These are phyloP conservation scores for Leccinum fallax DNA, from an alignment of 1,284 basidiomycete species.

Conservation along the genomic window DNA sequence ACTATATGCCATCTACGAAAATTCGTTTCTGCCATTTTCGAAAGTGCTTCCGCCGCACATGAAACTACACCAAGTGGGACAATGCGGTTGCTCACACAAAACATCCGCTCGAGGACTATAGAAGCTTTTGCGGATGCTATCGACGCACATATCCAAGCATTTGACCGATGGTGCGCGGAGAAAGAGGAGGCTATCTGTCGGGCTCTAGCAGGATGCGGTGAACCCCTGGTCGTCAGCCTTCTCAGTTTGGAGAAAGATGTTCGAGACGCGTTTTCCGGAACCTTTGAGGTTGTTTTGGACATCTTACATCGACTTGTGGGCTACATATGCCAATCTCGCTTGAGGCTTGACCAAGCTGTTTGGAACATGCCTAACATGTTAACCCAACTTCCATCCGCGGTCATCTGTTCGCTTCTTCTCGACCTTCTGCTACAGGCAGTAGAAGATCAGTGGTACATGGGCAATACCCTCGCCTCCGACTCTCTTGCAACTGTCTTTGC, in stretches of 20 bases:
- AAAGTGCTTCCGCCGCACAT: slow-evolving; percentile 27
- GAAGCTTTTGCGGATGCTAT: slow-evolving; percentile 84
- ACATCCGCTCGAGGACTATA: slow-evolving; percentile 55
- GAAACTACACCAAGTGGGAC: slow-evolving; percentile 23
- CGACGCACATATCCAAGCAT: slow-evolving; percentile 54
- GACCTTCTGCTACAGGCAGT: slow-evolving; percentile 61
- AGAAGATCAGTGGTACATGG: slow-evolving; percentile 57
- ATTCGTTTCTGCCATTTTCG: slow-evolving; percentile 53
- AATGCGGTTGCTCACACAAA: slow-evolving; percentile 23
- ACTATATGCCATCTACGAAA: slow-evolving; percentile 60
- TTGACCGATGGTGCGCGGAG: slow-evolving; percentile 71
- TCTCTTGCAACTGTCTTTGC: slow-evolving; percentile 65
- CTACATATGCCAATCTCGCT: slow-evolving; percentile 32
- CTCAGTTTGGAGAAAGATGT: slow-evolving; percentile 63
- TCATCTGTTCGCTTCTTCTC: slow-evolving; percentile 56
- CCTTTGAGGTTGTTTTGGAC: slow-evolving; percentile 56
- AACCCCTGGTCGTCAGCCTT: slow-evolving; percentile 62
- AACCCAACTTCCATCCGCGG: slow-evolving; percentile 49
- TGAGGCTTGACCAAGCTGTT: slow-evolving; percentile 35
- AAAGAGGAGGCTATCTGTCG: slow-evolving; percentile 67
- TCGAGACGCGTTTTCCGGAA: slow-evolving; percentile 54
- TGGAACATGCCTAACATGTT: slow-evolving; percentile 47
- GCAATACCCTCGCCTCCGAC: slow-evolving; percentile 53
- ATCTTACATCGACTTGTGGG: slow-evolving; percentile 41
- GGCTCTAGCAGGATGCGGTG: slow-evolving; percentile 48